Conservation (phyloP, 257 asterid genomes). For the Paraleonurus japonicus region DNA sequence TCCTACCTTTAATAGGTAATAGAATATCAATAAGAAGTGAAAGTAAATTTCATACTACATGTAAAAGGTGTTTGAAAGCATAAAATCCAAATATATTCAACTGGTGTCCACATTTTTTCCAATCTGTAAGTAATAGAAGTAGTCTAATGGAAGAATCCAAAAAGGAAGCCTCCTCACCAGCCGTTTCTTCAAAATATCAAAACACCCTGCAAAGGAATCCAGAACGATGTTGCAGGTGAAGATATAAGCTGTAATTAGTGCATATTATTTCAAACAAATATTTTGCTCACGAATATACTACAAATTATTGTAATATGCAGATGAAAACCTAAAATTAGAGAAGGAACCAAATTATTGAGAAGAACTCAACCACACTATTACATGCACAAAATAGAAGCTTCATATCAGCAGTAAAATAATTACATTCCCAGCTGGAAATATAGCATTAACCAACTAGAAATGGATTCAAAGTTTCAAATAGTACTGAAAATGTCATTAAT, state of each 20-base stretch:
- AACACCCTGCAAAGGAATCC: conserved; percentile 19
- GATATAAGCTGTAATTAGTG: neutral
- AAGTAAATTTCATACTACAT: neutral
- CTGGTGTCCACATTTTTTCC: conserved; percentile 17
- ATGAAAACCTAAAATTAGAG: neutral
- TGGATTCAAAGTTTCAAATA: neutral
- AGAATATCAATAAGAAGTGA: neutral
- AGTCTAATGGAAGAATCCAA: conserved; percentile 15
- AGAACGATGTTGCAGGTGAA: neutral
- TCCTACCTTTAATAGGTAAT: neutral
- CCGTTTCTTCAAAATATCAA: conserved; percentile 16
- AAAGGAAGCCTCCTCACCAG: conserved; percentile 10
- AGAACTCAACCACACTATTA: neutral
- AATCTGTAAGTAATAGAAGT: neutral
- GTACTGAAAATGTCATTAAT: neutral
- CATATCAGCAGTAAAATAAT: neutral
- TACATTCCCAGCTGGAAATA: neutral
- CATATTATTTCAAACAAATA: neutral
- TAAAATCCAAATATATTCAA: conserved; percentile 1
- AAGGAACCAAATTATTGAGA: neutral
- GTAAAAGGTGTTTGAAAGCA: neutral
- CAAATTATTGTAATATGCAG: conserved; percentile 7
- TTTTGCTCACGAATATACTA: neutral
- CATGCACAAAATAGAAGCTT: neutral
- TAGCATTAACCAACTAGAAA: neutral